Evolutionary conservation across 192 early-diverging fungal species (phyloP).

Genomic region (Podila horticola): DNA sequence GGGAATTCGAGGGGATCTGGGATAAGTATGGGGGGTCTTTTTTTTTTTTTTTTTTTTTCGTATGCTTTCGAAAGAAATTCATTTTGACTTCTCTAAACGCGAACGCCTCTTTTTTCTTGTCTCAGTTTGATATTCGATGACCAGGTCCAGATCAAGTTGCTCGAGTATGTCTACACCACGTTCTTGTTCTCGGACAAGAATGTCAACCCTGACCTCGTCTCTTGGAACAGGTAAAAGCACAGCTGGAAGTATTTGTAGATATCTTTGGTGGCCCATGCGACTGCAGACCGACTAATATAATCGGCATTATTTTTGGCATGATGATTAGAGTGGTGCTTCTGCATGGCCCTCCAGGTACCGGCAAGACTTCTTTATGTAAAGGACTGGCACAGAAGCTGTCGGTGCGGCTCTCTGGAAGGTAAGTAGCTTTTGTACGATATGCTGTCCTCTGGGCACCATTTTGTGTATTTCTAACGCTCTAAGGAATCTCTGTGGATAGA

Average conservation of each 20-base stretch:
- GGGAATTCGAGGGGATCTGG: constrained; percentile 60
- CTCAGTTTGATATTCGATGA: constrained; percentile 68
- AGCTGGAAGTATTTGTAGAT: not conserved
- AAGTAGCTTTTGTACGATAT: too few relatives aligned
- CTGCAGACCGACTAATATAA: too few relatives aligned
- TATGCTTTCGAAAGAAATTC: too few relatives aligned
- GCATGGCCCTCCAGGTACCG: constrained; percentile 77
- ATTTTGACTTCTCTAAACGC: not conserved
- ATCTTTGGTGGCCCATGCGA: too few relatives aligned
- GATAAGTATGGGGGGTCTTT: constrained; percentile 53
- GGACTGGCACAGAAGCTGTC: constrained; percentile 74
- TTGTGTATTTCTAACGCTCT: too few relatives aligned
- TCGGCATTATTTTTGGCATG: too few relatives aligned
- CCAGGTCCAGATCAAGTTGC: constrained; percentile 57
- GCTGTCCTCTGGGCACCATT: too few relatives aligned
- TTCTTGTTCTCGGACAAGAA: constrained; percentile 68
- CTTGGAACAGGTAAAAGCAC: constrained; percentile 59
- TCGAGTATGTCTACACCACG: constrained; percentile 71
- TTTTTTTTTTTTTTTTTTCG: not conserved
- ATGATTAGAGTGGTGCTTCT: constrained; percentile 61
- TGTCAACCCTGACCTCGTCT: constrained; percentile 65
- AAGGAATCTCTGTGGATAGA: constrained; percentile 12
- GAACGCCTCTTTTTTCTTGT: not conserved
- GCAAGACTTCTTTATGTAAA: constrained; percentile 73
- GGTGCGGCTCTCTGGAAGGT: constrained; percentile 62